phyloP scores from a whole-genome alignment of 169 alveolate species.

The Cryptosporidium andersoni region DNA sequence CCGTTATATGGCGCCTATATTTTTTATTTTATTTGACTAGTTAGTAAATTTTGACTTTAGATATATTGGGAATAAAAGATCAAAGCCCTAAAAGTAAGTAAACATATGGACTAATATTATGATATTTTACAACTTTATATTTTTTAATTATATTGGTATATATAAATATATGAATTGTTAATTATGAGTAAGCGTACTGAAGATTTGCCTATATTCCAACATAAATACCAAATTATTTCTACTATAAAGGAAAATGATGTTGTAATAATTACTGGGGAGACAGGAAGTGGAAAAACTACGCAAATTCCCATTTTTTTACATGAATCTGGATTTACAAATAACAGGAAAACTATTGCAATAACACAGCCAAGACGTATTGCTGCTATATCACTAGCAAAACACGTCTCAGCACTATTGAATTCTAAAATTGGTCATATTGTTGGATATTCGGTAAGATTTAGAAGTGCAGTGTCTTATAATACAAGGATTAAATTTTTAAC shows the following conservation, averaged over 20 bases:
- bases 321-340: constrained; percentile 71
- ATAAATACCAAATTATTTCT: constrained; percentile 32
- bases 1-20: too few species aligned
- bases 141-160: background rate
- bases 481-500: constrained; percentile 92
- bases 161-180: constrained; percentile 20
- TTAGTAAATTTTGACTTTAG: too few species aligned
- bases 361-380: constrained; percentile 93
- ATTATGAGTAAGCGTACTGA: background rate
- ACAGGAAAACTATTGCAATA: constrained; percentile 78
- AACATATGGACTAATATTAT: too few species aligned
- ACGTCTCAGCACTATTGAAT: constrained; percentile 86
- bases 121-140: too few species aligned
- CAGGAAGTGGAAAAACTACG: constrained; percentile 92
- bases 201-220: constrained; percentile 24
- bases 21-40: too few species aligned
- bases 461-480: constrained; percentile 81
- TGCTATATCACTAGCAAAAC: constrained; percentile 88
- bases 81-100: too few species aligned
- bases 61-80: too few species aligned
- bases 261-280: constrained; percentile 90
- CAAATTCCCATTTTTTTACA: constrained; percentile 73
- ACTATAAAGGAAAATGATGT: constrained; percentile 82
- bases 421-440: constrained; percentile 86
- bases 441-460: constrained; percentile 92